Evolutionary conservation across 148 eudicot genomes (phyloP).

Genomic region (Heliamphora exappendiculata): DNA sequence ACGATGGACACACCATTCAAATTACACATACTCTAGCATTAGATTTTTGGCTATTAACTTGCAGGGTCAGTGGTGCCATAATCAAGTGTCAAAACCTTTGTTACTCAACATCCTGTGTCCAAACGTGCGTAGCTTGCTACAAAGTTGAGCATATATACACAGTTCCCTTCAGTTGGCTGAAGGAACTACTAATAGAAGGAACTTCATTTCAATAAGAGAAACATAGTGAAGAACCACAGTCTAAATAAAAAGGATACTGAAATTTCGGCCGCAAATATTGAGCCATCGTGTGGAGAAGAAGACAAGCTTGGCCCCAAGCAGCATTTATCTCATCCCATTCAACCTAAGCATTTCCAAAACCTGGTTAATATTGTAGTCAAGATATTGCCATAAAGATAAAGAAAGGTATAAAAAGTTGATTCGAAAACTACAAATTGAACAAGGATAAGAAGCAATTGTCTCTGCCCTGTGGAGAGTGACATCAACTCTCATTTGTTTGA

Average conservation of each 20-base stretch:
- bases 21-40: background rate
- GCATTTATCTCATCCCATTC: constrained; percentile 99
- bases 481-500: background rate
- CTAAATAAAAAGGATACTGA: constrained; percentile 58
- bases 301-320: constrained; percentile 99
- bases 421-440: background rate
- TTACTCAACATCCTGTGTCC: background rate
- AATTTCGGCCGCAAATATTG: constrained; percentile 91
- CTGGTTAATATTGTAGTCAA: constrained; percentile 1
- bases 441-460: background rate
- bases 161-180: background rate
- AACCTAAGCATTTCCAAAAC: constrained; percentile 44
- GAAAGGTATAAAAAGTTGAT: background rate
- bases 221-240: background rate
- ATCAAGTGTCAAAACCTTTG: background rate
- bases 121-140: background rate
- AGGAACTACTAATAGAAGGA: background rate
- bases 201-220: background rate
- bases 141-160: background rate
- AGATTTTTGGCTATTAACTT: background rate
- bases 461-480: background rate
- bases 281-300: constrained; percentile 96
- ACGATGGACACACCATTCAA: background rate
- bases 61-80: background rate
- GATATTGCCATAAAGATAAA: background rate